A percentile compares a stretch with the other conserved stretches of the same genome.
These are phyloP conservation scores for Bimuria novae-zelandiae DNA, from an alignment of 2,329 filamentous ascomycete species.

Conservation along the genomic window DNA sequence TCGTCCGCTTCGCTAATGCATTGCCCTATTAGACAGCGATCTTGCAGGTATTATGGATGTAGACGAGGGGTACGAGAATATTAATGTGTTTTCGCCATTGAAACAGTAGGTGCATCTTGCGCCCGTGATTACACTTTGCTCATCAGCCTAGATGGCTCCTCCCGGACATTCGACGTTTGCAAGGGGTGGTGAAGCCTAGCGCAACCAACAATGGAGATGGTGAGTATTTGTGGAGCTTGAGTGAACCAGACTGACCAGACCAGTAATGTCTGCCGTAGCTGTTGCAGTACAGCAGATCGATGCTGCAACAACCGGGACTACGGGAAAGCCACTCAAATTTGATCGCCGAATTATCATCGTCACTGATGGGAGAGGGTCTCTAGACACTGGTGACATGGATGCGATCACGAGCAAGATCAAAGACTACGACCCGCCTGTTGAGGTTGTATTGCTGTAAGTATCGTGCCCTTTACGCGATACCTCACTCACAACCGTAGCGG, in stretches of 20 bases:
- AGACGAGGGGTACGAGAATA: constrained; percentile 77
- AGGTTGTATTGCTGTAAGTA: constrained; percentile 76
- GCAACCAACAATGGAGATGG: constrained; percentile 74
- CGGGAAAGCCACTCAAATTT: constrained; percentile 42
- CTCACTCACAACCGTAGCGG: constrained; percentile 61
- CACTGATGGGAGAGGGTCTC: constrained; percentile 75
- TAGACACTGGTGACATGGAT: constrained; percentile 73
- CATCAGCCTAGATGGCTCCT: constrained; percentile 60
- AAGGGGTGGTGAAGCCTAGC: constrained; percentile 68
- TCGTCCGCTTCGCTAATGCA: background rate
- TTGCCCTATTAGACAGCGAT: constrained; percentile 25
- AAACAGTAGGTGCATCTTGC: constrained; percentile 57
- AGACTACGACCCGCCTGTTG: constrained; percentile 66
- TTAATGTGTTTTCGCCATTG: constrained; percentile 70
- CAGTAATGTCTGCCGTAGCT: constrained; percentile 79
- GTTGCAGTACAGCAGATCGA: constrained; percentile 90
- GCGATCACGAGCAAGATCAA: constrained; percentile 76
- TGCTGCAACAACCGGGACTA: constrained; percentile 77
- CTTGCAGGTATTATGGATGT: constrained; percentile 57
- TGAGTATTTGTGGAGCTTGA: constrained; percentile 25
- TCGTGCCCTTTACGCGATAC: background rate
- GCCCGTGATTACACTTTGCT: constrained; percentile 4
- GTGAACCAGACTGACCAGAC: constrained; percentile 16
- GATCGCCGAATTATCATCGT: constrained; percentile 70
- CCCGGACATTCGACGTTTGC: constrained; percentile 69